phyloP scores from a whole-genome alignment of 257 asterid genomes.

The Cordia subcordata region DNA sequence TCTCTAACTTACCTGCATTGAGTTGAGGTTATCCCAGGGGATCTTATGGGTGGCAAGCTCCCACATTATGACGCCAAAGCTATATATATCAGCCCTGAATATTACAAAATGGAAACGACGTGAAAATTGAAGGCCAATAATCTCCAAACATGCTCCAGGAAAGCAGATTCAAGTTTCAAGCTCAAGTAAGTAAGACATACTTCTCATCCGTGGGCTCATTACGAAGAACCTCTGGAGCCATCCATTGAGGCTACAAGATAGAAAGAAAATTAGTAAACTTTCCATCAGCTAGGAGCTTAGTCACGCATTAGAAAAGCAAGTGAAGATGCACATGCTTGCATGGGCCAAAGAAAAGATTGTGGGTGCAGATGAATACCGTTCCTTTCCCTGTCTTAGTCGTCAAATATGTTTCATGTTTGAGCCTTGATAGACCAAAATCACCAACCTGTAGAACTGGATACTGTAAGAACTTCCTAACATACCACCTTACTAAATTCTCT shows the following conservation, averaged over 20 bases:
- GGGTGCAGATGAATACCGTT: conserved; percentile 65
- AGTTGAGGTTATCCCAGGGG: conserved; percentile 89
- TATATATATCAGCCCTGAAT: conserved; percentile 81
- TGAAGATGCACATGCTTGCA: too few species aligned
- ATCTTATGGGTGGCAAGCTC: conserved; percentile 85
- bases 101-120: conserved; percentile 16
- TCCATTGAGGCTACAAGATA: conserved; percentile 91
- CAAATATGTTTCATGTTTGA: conserved; percentile 79
- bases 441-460: conserved; percentile 59
- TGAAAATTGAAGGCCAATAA: conserved; percentile 10
- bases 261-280: not conserved
- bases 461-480: conserved; percentile 4
- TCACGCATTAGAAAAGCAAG: too few species aligned
- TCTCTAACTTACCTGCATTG: conserved; percentile 67
- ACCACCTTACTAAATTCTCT: not conserved
- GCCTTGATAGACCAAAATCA: conserved; percentile 95
- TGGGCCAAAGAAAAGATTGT: not conserved
- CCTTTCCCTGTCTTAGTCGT: conserved; percentile 87
- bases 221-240: conserved; percentile 99
- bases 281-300: conserved; percentile 7
- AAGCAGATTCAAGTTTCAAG: not conserved
- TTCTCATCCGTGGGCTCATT: conserved; percentile 87
- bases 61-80: conserved; percentile 92
- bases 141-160: not conserved
- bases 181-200: conserved; percentile 37